Base-by-base conservation (phyloP, 805 yeast genomes). In the Komagataella kurtzmanii region DNA sequence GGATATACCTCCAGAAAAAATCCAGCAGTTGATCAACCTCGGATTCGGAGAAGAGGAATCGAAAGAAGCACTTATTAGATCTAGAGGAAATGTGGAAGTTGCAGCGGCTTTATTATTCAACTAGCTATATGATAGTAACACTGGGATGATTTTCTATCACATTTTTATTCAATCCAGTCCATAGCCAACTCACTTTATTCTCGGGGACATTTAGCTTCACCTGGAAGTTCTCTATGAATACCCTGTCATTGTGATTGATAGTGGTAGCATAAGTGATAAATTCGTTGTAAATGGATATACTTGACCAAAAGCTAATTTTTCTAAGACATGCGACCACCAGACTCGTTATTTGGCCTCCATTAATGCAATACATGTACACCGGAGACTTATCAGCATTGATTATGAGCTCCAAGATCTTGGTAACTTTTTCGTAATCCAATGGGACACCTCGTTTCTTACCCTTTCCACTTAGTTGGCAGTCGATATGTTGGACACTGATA, bases 321-420 rank as follows among this genome's bases (percentile, higher is more conserved):
- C 99, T 68, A 44, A 89, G 67, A 62, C 97, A 89, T 3, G 97
- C 98, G 21, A 91, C 76, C 1, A 88, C 80, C 48, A 93, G 69
- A 21, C 91, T 79, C 0, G 96, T 87, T 2, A 87, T 84, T 56
- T 88, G 89, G 7, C 95, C 89, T 0, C 97, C 98, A 61, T 88
- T 90, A 23, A 82, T 68, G 64, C 98, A 91, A 65, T 91, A 97
- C 4, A 91, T 64, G 62, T 85, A 90, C 1, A 85, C 70, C 0
- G 97, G 96, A 8, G 82, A 77, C 56, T 73, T 68, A 17, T 75
- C 74, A 21, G 72, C 68, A 59, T 84, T 80, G 12, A 84, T 70
- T 54, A 89, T 69, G 45, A 79, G 67, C 54, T 77, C 79, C n/a
- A 91, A 65, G 1, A 84, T 83, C 49, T 73, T 68, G 1, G 75